Evolutionary conservation across 495 filamentous ascomycete genomes (phyloP).

Genomic region (Aspergillus olivimuriae): DNA sequence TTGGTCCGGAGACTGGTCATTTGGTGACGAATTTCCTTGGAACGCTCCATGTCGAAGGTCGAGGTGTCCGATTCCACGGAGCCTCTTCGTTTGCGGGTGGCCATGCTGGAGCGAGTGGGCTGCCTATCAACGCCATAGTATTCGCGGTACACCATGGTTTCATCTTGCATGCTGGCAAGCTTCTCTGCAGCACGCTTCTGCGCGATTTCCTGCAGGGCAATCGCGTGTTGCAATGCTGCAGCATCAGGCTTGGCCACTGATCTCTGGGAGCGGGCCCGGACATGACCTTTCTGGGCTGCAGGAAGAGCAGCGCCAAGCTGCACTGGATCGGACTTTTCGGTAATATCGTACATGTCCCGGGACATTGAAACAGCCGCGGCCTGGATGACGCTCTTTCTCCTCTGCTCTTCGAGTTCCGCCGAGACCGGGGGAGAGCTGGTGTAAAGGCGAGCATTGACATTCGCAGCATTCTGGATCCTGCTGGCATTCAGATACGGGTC

Average conservation of each 20-base stretch:
- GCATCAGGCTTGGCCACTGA: conserved; percentile 27
- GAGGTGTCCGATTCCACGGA: conserved; percentile 61
- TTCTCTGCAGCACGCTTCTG: conserved; percentile 79
- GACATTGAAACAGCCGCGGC: conserved; percentile 86
- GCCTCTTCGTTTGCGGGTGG: conserved; percentile 56
- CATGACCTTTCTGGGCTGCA: conserved; percentile 36
- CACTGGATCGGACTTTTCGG: conserved; percentile 41
- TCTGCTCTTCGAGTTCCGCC: conserved; percentile 66
- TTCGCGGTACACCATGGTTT: conserved; percentile 59
- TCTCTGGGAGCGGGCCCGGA: conserved; percentile 31
- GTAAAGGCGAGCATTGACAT: conserved; percentile 58
- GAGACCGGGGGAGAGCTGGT: conserved; percentile 68
- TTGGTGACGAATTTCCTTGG: conserved; percentile 68
- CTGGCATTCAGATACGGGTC: conserved; percentile 45
- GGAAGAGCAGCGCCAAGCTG: conserved; percentile 19
- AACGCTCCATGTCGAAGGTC: conserved; percentile 59
- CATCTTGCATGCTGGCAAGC: conserved; percentile 69
- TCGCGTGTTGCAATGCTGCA: conserved; percentile 35
- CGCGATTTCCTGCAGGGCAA: conserved; percentile 73
- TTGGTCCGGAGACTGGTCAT: conserved; percentile 70
- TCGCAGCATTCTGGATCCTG: conserved; percentile 47
- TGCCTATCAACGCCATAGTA: conserved; percentile 62
- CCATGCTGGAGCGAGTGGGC: conserved; percentile 44
- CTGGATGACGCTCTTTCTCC: conserved; percentile 60
- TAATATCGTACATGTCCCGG: conserved; percentile 67